Conservation (phyloP, 2,329 filamentous ascomycete genomes). For the Colletotrichum tofieldiae region DNA sequence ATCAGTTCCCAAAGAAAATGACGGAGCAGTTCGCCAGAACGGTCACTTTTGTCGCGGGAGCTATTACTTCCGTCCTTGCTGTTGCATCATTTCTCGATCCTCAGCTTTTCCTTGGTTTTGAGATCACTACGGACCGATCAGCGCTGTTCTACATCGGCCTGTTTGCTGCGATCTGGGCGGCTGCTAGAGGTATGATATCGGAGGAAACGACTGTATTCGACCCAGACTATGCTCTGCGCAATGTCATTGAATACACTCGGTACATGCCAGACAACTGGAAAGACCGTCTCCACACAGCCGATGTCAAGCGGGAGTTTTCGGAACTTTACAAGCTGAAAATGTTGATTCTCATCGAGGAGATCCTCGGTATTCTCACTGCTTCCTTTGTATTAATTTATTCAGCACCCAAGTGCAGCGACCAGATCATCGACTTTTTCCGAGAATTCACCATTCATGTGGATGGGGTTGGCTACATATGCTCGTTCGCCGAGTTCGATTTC, state of each 20-base stretch:
- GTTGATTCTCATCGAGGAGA: conserved; percentile 92
- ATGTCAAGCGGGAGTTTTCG: conserved; percentile 92
- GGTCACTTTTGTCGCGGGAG: conserved; percentile 88
- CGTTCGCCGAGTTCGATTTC: conserved; percentile 97
- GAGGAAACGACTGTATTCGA: conserved; percentile 93
- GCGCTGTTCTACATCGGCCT: conserved; percentile 92
- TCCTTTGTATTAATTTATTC: conserved; percentile 91
- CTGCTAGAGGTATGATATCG: conserved; percentile 86
- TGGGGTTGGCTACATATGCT: conserved; percentile 95
- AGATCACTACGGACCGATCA: conserved; percentile 89
- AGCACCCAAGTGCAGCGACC: conserved; percentile 89
- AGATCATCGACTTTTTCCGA: conserved; percentile 96
- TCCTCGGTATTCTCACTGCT: conserved; percentile 92
- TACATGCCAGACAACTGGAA: conserved; percentile 94
- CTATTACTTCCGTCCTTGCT: conserved; percentile 87
- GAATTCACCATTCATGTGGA: conserved; percentile 98
- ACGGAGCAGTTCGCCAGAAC: conserved; percentile 88
- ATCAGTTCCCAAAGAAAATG: conserved; percentile 97
- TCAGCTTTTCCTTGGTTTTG: conserved; percentile 91
- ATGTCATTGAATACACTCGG: conserved; percentile 93
- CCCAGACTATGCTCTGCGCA: conserved; percentile 88
- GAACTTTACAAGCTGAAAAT: conserved; percentile 93
- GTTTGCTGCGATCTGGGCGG: conserved; percentile 86
- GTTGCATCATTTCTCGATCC: conserved; percentile 90
- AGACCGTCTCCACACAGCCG: conserved; percentile 90